Conservation (phyloP, 345 rosid genomes). For the Kandelia obovata region DNA sequence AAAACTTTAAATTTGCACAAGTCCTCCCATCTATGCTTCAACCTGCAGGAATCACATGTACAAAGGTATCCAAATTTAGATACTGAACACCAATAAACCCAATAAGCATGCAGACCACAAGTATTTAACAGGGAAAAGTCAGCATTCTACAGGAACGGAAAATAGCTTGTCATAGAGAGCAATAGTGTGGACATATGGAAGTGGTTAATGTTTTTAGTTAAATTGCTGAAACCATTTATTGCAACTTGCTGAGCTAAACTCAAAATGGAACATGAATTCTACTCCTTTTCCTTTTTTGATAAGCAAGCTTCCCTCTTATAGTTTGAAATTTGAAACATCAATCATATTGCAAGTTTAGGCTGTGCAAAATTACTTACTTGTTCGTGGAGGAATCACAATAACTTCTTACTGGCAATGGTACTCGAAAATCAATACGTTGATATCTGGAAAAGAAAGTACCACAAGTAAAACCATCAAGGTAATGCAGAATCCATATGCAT, state of each 20-base stretch:
- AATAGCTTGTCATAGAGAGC: too few species aligned
- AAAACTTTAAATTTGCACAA: constrained; percentile 72
- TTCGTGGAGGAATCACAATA: constrained; percentile 49
- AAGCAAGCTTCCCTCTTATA: neutral
- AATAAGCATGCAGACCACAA: neutral
- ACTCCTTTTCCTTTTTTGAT: too few species aligned
- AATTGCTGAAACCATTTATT: too few species aligned
- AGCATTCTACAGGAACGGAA: too few species aligned
- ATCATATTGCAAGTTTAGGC: neutral
- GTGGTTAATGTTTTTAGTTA: too few species aligned
- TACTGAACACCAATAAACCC: neutral
- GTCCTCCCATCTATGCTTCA: constrained; percentile 67
- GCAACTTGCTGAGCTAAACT: neutral
- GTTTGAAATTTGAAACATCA: neutral
- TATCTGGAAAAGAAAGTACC: constrained; percentile 45
- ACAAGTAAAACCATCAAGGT: constrained; percentile 9
- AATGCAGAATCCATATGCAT: neutral
- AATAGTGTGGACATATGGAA: too few species aligned
- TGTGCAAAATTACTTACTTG: constrained; percentile 40
- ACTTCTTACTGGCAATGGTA: constrained; percentile 65
- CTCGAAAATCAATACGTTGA: constrained; percentile 89
- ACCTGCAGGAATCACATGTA: constrained; percentile 33
- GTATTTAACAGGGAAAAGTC: too few species aligned
- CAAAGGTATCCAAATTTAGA: neutral
- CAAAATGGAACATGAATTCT: neutral